These are phyloP conservation scores for Favolaschia claudopus DNA, from an alignment of 768 basidiomycete genomes.

Conservation along the genomic window DNA sequence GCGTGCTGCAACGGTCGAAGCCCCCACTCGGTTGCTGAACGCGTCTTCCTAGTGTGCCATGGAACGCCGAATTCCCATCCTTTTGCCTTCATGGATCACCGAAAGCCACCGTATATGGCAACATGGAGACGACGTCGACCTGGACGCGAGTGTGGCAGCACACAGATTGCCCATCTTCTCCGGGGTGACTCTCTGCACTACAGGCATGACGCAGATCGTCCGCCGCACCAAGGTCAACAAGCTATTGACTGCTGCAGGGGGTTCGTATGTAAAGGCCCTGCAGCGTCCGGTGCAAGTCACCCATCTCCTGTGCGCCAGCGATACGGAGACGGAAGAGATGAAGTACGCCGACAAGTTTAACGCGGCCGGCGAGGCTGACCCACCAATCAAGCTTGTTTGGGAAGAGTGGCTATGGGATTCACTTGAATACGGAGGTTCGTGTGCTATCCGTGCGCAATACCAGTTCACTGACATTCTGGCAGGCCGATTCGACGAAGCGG, in stretches of 20 bases:
- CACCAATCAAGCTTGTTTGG: constrained; percentile 78
- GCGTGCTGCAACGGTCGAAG: too few species aligned
- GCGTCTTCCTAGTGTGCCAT: constrained; percentile 72
- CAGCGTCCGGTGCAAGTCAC: constrained; percentile 84
- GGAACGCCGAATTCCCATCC: constrained; percentile 80
- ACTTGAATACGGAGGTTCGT: constrained; percentile 71
- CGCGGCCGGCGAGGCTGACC: constrained; percentile 66
- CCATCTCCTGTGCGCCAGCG: constrained; percentile 81
- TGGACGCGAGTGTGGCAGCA: constrained; percentile 67
- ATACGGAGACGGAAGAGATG: constrained; percentile 79
- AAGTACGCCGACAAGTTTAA: constrained; percentile 81
- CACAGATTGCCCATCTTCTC: constrained; percentile 80
- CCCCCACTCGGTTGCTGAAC: too few species aligned
- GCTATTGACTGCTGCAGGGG: constrained; percentile 65
- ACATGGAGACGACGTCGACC: constrained; percentile 79
- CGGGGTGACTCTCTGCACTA: constrained; percentile 72
- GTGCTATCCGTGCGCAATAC: background rate
- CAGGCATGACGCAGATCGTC: constrained; percentile 73
- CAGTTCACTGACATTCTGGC: constrained; percentile 8
- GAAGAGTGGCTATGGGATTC: constrained; percentile 99
- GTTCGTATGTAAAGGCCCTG: constrained; percentile 75
- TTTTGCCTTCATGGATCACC: constrained; percentile 79
- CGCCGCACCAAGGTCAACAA: constrained; percentile 70
- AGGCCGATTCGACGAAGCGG: constrained; percentile 72
- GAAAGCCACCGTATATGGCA: constrained; percentile 80